Conservation (phyloP, 2,329 filamentous ascomycete genomes). For the Cytospora piceae region DNA sequence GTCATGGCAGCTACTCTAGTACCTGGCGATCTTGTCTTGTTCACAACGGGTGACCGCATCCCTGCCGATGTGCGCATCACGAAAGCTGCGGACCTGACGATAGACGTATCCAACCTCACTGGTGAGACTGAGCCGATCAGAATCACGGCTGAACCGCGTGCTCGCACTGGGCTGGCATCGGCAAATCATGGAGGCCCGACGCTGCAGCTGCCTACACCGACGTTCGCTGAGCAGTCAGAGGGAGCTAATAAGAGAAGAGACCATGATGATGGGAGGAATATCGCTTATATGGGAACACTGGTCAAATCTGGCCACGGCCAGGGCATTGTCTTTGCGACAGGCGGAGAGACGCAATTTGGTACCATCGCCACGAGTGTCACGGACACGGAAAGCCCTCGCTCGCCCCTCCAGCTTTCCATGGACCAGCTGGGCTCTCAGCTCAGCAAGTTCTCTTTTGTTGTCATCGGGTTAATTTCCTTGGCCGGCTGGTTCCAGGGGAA, state of each 20-base stretch:
- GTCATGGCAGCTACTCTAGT: conserved; percentile 88
- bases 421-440: conserved; percentile 94
- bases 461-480: conserved; percentile 90
- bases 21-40: conserved; percentile 88
- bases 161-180: conserved; percentile 38
- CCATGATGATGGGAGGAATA: conserved; percentile 78
- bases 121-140: conserved; percentile 93
- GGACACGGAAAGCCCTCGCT: conserved; percentile 92
- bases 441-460: conserved; percentile 93
- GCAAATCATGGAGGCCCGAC: conserved; percentile 33
- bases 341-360: conserved; percentile 91
- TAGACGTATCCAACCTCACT: conserved; percentile 95
- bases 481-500: conserved; percentile 91
- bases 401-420: conserved; percentile 94
- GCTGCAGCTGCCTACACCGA: conserved; percentile 41
- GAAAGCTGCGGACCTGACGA: conserved; percentile 83
- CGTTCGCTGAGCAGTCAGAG: conserved; percentile 44
- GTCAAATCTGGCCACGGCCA: conserved; percentile 95
- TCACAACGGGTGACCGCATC: conserved; percentile 94
- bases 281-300: conserved; percentile 97
- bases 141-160: conserved; percentile 68
- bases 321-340: conserved; percentile 96
- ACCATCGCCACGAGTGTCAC: conserved; percentile 93
- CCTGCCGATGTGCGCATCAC: conserved; percentile 96
- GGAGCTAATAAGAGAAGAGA: conserved; percentile 46